Evolutionary conservation across 495 filamentous ascomycete genomes (phyloP).

Genomic region (Hypomontagnella submonticulosa): DNA sequence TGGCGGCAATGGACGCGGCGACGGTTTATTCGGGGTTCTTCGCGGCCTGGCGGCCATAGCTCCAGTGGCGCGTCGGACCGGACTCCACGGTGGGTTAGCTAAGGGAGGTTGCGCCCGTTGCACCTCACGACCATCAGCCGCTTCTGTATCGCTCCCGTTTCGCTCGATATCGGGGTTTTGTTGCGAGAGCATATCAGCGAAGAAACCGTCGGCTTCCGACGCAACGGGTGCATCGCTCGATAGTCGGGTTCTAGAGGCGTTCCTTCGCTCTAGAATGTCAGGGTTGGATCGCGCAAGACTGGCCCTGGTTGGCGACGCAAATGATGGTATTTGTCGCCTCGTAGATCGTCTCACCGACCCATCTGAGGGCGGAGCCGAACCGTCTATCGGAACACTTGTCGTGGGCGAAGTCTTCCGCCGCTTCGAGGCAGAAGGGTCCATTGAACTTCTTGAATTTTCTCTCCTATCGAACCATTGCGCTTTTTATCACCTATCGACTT

Average conservation of each 20-base stretch:
- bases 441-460: slow-evolving; percentile 39
- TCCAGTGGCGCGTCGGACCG: slow-evolving; percentile 33
- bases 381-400: slow-evolving; percentile 40
- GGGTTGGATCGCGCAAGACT: slow-evolving; percentile 73
- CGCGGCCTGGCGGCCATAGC: slow-evolving; percentile 42
- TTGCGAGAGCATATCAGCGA: slow-evolving; percentile 1
- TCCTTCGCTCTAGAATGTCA: slow-evolving; percentile 63
- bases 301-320: slow-evolving; percentile 72
- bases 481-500: slow-evolving; percentile 21
- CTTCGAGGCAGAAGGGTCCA: slow-evolving; percentile 70
- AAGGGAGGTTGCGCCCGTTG: slow-evolving; percentile 20
- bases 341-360: slow-evolving; percentile 28
- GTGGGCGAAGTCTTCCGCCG: slow-evolving; percentile 68
- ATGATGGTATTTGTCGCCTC: slow-evolving; percentile 62
- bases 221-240: slow-evolving; percentile 42
- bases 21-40: slow-evolving; percentile 48
- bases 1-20: slow-evolving; percentile 53
- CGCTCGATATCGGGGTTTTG: background rate
- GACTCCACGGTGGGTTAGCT: slow-evolving; percentile 24
- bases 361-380: slow-evolving; percentile 40
- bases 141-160: slow-evolving; percentile 14
- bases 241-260: slow-evolving; percentile 49
- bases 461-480: slow-evolving; percentile 29
- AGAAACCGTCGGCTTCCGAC: slow-evolving; percentile 27
- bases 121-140: background rate